Conservation (phyloP, 176 grass and related monocot genomes). For the Chrysopogon serrulatus region DNA sequence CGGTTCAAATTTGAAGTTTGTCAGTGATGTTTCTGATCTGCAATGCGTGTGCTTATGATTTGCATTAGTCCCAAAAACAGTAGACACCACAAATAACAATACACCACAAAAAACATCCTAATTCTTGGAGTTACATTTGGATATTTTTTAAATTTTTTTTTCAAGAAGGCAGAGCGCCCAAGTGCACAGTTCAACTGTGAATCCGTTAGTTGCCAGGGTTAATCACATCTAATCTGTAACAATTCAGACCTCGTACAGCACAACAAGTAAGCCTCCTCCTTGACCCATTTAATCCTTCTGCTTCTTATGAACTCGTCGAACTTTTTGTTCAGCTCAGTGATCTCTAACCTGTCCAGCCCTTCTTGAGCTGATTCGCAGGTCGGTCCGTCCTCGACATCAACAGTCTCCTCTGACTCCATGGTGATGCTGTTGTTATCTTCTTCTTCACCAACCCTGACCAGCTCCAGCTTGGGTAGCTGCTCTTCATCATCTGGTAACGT, state of each 20-base stretch:
- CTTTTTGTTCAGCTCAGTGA: constrained; percentile 29
- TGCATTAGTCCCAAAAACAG: too few species aligned
- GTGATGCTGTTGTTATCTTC: background rate
- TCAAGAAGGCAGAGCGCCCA: background rate
- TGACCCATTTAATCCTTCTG: background rate
- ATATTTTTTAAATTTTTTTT: background rate
- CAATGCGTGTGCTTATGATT: background rate
- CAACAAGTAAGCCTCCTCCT: constrained; percentile 1
- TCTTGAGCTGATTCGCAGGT: background rate
- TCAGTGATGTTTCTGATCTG: background rate
- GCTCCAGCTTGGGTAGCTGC: background rate
- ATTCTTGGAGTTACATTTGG: background rate
- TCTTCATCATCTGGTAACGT: background rate
- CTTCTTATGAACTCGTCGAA: constrained; percentile 40
- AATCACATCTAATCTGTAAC: background rate
- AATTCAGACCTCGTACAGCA: background rate
- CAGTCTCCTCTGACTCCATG: constrained; percentile 7
- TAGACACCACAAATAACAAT: background rate
- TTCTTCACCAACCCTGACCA: background rate
- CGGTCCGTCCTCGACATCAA: background rate
- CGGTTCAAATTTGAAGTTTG: background rate
- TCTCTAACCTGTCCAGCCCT: constrained; percentile 25
- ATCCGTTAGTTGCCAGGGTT: background rate
- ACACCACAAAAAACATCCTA: too few species aligned
- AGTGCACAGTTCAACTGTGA: background rate